phyloP scores from a whole-genome alignment of 2,329 filamentous ascomycete species.

The Colletotrichum spinosum region DNA sequence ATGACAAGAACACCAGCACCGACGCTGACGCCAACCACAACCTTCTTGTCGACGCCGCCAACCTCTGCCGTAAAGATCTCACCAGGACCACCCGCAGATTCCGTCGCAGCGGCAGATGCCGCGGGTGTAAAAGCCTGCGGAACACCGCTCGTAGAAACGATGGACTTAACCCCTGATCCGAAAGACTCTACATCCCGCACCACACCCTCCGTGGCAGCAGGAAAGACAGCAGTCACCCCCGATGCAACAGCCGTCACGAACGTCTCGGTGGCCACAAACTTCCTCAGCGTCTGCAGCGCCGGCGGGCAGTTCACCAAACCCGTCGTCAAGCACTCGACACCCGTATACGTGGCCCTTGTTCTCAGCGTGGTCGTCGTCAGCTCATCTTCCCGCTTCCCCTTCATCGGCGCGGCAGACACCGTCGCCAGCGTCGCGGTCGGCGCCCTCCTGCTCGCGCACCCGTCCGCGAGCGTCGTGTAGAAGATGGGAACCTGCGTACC shows the following conservation, averaged over 20 bases:
- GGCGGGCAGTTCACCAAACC: conserved; percentile 62
- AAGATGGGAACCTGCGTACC: conserved; percentile 61
- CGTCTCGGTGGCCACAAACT: conserved; percentile 52
- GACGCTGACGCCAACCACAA: conserved; percentile 62
- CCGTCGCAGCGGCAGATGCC: background rate
- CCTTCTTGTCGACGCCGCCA: conserved; percentile 52
- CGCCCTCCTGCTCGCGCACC: conserved; percentile 47
- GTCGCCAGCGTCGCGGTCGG: conserved; percentile 42
- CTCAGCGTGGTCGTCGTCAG: conserved; percentile 52
- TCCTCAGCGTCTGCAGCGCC: conserved; percentile 59
- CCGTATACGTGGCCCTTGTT: conserved; percentile 50
- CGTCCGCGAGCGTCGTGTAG: conserved; percentile 60
- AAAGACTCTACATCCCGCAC: conserved; percentile 18
- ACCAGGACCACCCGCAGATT: conserved; percentile 6
- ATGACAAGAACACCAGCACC: conserved; percentile 57
- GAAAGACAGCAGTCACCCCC: conserved; percentile 52
- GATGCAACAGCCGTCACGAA: conserved; percentile 53
- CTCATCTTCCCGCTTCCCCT: conserved; percentile 34
- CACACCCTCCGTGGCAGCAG: conserved; percentile 28
- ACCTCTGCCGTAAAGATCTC: conserved; percentile 41
- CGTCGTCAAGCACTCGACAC: conserved; percentile 55
- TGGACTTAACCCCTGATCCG: conserved; percentile 5
- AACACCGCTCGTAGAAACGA: conserved; percentile 15
- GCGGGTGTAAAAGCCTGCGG: conserved; percentile 14
- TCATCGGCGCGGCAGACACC: conserved; percentile 39